These are phyloP conservation scores for Pulicaria dysenterica DNA, from an alignment of 129 eudicot species.

Conservation along the genomic window DNA sequence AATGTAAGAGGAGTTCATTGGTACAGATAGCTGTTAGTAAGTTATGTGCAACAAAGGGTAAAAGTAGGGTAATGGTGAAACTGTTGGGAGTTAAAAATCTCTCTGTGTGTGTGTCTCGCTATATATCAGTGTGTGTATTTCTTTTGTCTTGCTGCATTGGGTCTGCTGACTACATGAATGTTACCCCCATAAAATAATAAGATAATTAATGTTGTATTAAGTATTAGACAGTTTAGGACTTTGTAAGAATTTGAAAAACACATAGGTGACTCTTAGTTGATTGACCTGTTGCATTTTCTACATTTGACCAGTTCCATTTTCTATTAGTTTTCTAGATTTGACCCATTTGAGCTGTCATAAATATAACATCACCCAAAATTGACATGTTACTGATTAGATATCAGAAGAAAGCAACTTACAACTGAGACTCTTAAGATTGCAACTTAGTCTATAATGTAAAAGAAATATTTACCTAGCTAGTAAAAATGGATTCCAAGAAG, in stretches of 20 bases:
- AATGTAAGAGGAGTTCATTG: too few species aligned
- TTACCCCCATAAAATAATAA: background rate
- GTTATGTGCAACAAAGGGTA: too few species aligned
- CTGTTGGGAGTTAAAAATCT: too few species aligned
- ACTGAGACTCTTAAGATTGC: background rate
- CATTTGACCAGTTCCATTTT: background rate
- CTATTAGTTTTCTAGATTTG: background rate
- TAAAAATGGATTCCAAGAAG: constrained; percentile 78
- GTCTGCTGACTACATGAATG: too few species aligned
- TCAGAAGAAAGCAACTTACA: background rate
- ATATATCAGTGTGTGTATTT: too few species aligned
- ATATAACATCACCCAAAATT: background rate
- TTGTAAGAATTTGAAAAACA: background rate
- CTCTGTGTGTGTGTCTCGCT: too few species aligned
- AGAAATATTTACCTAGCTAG: constrained; percentile 61
- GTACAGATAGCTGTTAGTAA: too few species aligned
- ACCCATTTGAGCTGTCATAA: background rate
- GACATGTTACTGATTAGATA: background rate
- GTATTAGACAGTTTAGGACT: background rate
- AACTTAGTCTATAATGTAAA: background rate
- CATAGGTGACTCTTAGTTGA: background rate
- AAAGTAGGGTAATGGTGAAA: too few species aligned
- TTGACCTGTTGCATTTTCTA: background rate
- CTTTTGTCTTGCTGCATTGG: too few species aligned
- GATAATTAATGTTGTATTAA: background rate